Conservation (phyloP, 441 rosid genomes). For the Sinapis alba region DNA sequence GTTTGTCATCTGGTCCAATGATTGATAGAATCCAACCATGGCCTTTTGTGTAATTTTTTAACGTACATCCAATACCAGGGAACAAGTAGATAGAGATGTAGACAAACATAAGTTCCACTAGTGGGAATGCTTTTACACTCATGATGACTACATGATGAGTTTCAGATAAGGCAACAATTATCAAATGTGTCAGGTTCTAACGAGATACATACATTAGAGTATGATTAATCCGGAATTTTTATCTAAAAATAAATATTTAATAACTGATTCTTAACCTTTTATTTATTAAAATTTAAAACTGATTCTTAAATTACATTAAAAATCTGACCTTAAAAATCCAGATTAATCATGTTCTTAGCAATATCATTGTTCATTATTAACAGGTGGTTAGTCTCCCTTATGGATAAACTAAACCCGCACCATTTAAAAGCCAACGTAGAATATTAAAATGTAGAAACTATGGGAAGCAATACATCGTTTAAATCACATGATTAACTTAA, state of each 20-base stretch:
- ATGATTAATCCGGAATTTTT: too few relatives aligned
- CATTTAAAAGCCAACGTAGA: background rate
- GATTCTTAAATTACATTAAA: too few relatives aligned
- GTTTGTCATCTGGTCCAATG: background rate
- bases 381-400: background rate
- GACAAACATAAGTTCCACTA: background rate
- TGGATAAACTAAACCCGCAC: background rate
- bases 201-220: background rate
- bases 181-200: background rate
- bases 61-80: background rate
- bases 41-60: background rate
- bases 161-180: background rate
- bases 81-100: background rate
- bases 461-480: background rate
- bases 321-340: too few relatives aligned
- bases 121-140: background rate
- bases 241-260: too few relatives aligned
- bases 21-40: background rate
- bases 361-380: background rate
- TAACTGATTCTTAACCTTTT: too few relatives aligned
- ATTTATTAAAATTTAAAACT: too few relatives aligned
- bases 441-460: background rate
- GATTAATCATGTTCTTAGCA: too few relatives aligned
- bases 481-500: constrained; percentile 16
- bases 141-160: background rate